Evolutionary conservation across 1,139 yeast genomes (phyloP).

Genomic region (Hanseniaspora gamundiae): DNA sequence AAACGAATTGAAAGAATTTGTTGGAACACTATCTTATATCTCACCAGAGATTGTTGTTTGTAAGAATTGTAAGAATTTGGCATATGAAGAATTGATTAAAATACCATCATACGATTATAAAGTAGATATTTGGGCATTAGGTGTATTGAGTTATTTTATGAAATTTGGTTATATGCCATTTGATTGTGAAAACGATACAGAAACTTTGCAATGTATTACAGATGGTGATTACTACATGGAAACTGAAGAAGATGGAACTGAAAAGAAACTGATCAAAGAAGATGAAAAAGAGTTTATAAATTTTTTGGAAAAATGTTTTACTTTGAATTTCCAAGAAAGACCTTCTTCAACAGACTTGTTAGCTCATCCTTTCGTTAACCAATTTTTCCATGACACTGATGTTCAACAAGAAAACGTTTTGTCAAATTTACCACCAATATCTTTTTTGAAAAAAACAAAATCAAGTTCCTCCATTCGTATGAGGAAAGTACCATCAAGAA

Average conservation of each 20-base stretch:
- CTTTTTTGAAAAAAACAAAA: slow-evolving; percentile 11
- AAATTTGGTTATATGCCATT: slow-evolving; percentile 70
- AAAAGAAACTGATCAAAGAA: slow-evolving; percentile 36
- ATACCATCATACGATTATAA: slow-evolving; percentile 35
- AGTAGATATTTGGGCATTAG: slow-evolving; percentile 71
- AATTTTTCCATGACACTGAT: slow-evolving; percentile 7
- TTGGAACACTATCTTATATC: slow-evolving; percentile 68
- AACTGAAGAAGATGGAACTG: slow-evolving; percentile 12
- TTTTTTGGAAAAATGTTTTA: slow-evolving; percentile 46
- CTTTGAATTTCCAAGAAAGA: slow-evolving; percentile 34
- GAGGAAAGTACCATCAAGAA: slow-evolving; percentile 17
- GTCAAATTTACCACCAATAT: slow-evolving; percentile 1
- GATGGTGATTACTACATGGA: slow-evolving; percentile 46
- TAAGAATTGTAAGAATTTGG: slow-evolving; percentile 26
- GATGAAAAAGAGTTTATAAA: slow-evolving; percentile 47
- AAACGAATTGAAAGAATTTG: slow-evolving; percentile 28
- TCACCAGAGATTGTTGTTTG: slow-evolving; percentile 54
- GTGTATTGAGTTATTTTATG: slow-evolving; percentile 61
- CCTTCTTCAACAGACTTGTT: slow-evolving; percentile 36
- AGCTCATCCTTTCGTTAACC: slow-evolving; percentile 31
- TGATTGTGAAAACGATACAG: slow-evolving; percentile 62
- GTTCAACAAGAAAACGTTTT: slow-evolving; percentile 6
- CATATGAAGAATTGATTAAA: slow-evolving; percentile 10
- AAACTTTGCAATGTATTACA: slow-evolving; percentile 51
- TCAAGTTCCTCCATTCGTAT: slow-evolving; percentile 17